These are phyloP conservation scores for Chrysanthemum makinoi DNA, from an alignment of 129 eudicot genomes.

Conservation along the genomic window DNA sequence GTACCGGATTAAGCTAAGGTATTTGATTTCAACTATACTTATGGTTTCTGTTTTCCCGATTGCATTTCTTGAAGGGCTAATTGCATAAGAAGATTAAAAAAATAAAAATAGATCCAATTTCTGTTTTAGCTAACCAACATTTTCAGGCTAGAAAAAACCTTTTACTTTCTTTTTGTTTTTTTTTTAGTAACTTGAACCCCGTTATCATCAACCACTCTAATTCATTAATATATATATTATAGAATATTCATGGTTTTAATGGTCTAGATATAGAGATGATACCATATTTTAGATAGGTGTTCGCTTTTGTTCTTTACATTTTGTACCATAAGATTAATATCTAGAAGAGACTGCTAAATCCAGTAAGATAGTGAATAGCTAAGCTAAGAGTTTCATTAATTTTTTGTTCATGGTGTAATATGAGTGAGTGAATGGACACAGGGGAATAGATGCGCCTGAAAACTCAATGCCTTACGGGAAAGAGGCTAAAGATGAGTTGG, in stretches of 20 bases:
- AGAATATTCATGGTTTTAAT: neutral
- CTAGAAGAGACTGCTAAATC: neutral
- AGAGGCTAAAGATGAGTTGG: slow-evolving; percentile 74
- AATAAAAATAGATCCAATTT: neutral
- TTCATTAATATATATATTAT: neutral
- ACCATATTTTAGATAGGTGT: neutral
- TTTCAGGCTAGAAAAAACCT: too few relatives aligned
- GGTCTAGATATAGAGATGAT: neutral
- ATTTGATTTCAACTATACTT: slow-evolving; percentile 4
- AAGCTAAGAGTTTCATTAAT: neutral
- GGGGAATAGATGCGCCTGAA: slow-evolving; percentile 97
- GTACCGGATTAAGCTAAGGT: slow-evolving; percentile 79
- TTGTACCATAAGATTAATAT: neutral
- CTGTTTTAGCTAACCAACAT: too few relatives aligned
- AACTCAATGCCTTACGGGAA: slow-evolving; percentile 74
- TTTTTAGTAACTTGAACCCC: neutral
- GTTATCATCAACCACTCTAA: neutral
- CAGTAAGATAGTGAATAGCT: neutral
- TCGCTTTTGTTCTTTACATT: neutral
- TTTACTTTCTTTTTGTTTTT: too few relatives aligned
- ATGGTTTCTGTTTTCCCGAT: neutral
- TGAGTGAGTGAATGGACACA: slow-evolving; percentile 26
- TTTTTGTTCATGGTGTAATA: neutral
- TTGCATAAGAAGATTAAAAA: neutral
- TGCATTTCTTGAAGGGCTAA: neutral